Evolutionary conservation across 2,329 filamentous ascomycete species (phyloP).

Genomic region (Aspergillus brunneoviolaceus): DNA sequence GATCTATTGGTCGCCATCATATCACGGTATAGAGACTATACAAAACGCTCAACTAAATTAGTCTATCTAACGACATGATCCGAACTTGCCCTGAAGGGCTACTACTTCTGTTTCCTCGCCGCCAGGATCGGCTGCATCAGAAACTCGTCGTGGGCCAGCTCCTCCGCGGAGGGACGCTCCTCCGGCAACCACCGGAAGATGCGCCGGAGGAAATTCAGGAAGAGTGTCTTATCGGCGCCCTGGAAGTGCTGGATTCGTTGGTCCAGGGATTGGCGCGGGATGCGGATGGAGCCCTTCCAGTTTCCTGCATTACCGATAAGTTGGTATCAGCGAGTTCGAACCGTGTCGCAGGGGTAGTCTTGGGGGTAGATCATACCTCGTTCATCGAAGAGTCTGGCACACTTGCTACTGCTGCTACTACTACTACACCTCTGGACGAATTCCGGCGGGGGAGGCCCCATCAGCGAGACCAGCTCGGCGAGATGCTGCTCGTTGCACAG

Average conservation of each 20-base stretch:
- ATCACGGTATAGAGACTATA: too few species aligned
- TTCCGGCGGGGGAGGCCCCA: conserved; percentile 18
- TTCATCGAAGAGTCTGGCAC: conserved; percentile 13
- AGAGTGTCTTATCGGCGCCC: conserved; percentile 26
- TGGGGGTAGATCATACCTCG: conserved; percentile 10
- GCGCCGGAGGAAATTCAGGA: conserved; percentile 32
- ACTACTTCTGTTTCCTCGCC: background rate
- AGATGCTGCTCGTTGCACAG: conserved; percentile 20
- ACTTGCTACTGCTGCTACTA: conserved; percentile 4
- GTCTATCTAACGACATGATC: too few species aligned
- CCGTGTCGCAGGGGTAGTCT: too few species aligned
- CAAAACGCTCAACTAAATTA: too few species aligned
- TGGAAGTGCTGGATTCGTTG: conserved; percentile 22
- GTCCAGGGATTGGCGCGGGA: conserved; percentile 29
- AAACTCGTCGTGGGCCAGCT: conserved; percentile 26
- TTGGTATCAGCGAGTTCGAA: too few species aligned
- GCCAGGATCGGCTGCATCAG: conserved; percentile 29
- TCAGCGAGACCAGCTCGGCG: conserved; percentile 23
- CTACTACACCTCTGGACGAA: conserved; percentile 5
- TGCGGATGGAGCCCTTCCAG: conserved; percentile 26
- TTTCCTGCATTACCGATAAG: conserved; percentile 18
- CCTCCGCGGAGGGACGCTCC: conserved; percentile 27
- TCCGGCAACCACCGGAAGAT: conserved; percentile 36
- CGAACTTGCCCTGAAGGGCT: too few species aligned
- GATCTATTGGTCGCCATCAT: too few species aligned